Evolutionary conservation across 208 protist genomes (phyloP).

Genomic region (Leishmania aethiopica): DNA sequence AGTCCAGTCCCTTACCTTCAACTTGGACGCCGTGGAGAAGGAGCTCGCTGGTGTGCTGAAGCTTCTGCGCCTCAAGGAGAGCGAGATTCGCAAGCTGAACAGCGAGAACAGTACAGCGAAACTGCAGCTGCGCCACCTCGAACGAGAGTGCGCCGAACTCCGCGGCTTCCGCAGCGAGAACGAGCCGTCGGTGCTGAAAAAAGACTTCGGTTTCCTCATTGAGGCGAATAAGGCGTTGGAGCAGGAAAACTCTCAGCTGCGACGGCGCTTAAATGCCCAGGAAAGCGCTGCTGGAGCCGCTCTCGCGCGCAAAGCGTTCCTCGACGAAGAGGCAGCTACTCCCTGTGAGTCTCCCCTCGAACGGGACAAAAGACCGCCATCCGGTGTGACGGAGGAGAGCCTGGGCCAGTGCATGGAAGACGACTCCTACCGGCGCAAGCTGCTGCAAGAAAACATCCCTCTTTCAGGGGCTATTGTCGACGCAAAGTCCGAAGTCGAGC

Average conservation of each 20-base stretch:
- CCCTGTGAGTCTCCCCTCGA: background rate
- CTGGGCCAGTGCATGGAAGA: conserved; percentile 12
- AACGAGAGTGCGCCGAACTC: conserved; percentile 45
- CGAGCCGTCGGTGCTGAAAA: conserved; percentile 25
- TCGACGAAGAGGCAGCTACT: background rate
- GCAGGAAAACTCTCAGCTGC: conserved; percentile 56
- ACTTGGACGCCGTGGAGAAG: conserved; percentile 35
- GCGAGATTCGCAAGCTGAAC: conserved; percentile 46
- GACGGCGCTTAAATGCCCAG: conserved; percentile 35
- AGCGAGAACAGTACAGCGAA: conserved; percentile 39
- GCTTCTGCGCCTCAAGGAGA: conserved; percentile 59
- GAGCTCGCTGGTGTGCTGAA: conserved; percentile 59
- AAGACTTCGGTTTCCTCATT: conserved; percentile 67
- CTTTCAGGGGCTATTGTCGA: conserved; percentile 44
- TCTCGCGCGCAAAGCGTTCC: background rate
- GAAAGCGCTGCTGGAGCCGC: background rate
- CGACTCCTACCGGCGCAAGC: conserved; percentile 33
- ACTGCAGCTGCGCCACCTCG: conserved; percentile 56
- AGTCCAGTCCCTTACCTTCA: conserved; percentile 21
- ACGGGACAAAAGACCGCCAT: too few relatives aligned
- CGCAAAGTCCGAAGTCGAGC: conserved; percentile 28
- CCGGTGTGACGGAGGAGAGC: background rate
- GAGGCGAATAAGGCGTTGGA: conserved; percentile 79
- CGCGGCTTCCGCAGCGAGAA: conserved; percentile 21
- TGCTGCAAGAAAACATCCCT: conserved; percentile 41